Percentiles rank a stretch among this genome's conserved stretches.
Conservation (phyloP, 1,284 basidiomycete species). For the Violaceomyces palustris region DNA sequence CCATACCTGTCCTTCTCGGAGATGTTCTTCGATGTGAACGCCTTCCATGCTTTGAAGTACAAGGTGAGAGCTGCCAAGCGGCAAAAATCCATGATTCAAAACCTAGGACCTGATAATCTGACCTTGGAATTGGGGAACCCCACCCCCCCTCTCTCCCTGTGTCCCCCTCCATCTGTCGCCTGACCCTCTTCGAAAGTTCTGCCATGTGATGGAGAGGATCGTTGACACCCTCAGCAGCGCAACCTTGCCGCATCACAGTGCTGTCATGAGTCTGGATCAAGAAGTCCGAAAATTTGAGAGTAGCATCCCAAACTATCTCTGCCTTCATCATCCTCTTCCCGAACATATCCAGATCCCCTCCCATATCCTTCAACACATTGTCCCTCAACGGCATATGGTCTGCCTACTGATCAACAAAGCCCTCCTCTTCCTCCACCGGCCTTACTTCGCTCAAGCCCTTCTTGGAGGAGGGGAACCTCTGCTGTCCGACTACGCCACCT, state of each 20-base stretch:
- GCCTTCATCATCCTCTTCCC: slow-evolving; percentile 12
- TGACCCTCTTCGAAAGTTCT: too few species aligned
- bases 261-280: background rate
- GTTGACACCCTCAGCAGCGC: too few species aligned
- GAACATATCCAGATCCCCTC: slow-evolving; percentile 16
- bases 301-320: slow-evolving; percentile 1
- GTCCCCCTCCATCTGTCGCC: too few species aligned
- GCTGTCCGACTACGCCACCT: slow-evolving; percentile 10
- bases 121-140: too few species aligned
- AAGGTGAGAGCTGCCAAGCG: too few species aligned
- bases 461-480: background rate
- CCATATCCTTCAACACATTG: slow-evolving; percentile 11
- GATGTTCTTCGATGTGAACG: too few species aligned
- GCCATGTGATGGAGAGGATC: background rate
- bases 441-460: slow-evolving; percentile 6
- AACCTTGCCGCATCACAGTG: background rate
- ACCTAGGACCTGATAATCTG: too few species aligned
- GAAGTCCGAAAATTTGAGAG: background rate
- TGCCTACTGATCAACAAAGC: slow-evolving; percentile 17
- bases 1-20: too few species aligned
- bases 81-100: too few species aligned
- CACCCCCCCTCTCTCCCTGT: too few species aligned
- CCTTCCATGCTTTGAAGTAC: too few species aligned
- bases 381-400: slow-evolving; percentile 16
- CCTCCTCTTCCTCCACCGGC: slow-evolving; percentile 18